Conservation (phyloP, 495 filamentous ascomycete species). For the Platismatia glauca region DNA sequence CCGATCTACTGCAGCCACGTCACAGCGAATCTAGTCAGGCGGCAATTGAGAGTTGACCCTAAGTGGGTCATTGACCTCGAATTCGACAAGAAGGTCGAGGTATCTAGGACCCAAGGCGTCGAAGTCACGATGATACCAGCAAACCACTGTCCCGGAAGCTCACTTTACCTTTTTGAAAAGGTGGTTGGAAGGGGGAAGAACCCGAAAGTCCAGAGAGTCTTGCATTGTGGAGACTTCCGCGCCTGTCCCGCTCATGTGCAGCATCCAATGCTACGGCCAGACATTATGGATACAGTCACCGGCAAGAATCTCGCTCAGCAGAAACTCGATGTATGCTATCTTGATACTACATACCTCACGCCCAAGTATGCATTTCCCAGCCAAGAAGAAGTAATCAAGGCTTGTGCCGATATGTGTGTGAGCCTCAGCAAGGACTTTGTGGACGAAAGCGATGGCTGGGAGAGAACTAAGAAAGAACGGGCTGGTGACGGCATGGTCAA, state of each 20-base stretch:
- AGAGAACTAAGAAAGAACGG: slow-evolving; percentile 40
- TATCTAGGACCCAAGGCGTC: slow-evolving; percentile 71
- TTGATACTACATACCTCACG: slow-evolving; percentile 95
- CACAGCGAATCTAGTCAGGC: slow-evolving; percentile 80
- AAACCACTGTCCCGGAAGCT: slow-evolving; percentile 94
- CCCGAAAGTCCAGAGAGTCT: slow-evolving; percentile 58
- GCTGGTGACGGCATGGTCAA: slow-evolving; percentile 52
- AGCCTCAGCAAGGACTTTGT: slow-evolving; percentile 49
- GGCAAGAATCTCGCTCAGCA: slow-evolving; percentile 63
- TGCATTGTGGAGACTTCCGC: slow-evolving; percentile 95
- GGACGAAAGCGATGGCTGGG: slow-evolving; percentile 44
- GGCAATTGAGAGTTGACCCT: slow-evolving; percentile 74
- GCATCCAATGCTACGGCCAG: slow-evolving; percentile 72
- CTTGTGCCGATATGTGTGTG: slow-evolving; percentile 86
- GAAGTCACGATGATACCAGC: slow-evolving; percentile 90
- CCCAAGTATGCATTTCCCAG: slow-evolving; percentile 92
- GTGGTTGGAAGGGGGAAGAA: slow-evolving; percentile 48
- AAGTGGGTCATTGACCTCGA: slow-evolving; percentile 79
- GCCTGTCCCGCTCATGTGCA: slow-evolving; percentile 78
- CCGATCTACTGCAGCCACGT: slow-evolving; percentile 94
- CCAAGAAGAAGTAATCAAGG: slow-evolving; percentile 73
- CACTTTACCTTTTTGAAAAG: slow-evolving; percentile 89
- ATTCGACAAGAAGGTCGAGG: slow-evolving; percentile 72
- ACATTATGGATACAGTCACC: slow-evolving; percentile 56
- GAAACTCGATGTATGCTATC: slow-evolving; percentile 85